Evolutionary conservation across 257 asterid species (phyloP).

Genomic region (Marsdenia floribunda): DNA sequence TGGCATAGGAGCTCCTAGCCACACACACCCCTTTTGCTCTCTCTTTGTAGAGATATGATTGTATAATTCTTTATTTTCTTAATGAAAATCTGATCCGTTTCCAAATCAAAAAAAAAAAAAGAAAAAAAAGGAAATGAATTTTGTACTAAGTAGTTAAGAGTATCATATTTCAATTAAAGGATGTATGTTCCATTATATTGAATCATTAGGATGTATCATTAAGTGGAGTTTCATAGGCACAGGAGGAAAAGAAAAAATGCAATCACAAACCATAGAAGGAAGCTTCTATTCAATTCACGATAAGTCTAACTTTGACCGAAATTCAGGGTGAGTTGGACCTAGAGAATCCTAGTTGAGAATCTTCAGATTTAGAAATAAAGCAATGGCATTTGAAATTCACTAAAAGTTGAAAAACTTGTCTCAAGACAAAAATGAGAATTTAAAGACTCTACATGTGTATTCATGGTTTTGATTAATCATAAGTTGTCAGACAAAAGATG

Average conservation of each 20-base stretch:
- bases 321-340: neutral
- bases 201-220: neutral
- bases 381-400: neutral
- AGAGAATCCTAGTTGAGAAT: neutral
- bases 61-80: too few species aligned
- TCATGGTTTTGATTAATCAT: neutral
- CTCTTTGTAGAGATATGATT: too few species aligned
- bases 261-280: neutral
- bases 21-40: too few species aligned
- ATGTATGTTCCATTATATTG: neutral
- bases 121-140: neutral
- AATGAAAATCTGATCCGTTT: too few species aligned
- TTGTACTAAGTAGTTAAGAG: neutral
- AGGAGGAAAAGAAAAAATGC: neutral
- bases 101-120: too few species aligned
- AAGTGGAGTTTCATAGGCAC: neutral
- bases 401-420: neutral
- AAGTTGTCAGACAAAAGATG: neutral
- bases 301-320: neutral
- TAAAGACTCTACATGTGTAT: neutral
- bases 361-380: neutral
- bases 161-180: neutral
- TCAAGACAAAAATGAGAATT: neutral
- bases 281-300: neutral
- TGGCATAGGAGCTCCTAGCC: too few species aligned